Percentiles rank a stretch among this genome's conserved stretches.
Conservation (phyloP, 2,329 filamentous ascomycete genomes). For the Paecilomyces fulvus region DNA sequence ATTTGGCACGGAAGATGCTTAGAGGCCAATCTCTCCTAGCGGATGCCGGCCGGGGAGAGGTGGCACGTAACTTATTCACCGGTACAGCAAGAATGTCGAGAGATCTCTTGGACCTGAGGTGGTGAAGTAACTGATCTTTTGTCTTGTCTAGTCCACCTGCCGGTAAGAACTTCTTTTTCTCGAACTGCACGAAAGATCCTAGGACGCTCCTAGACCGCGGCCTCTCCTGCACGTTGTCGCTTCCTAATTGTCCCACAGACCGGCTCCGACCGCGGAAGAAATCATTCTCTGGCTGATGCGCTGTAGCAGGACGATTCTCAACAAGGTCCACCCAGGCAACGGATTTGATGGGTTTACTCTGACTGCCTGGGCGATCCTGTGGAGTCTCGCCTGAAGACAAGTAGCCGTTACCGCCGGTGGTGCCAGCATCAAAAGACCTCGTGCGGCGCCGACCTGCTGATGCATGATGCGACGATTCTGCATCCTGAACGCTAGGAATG, state of each 20-base stretch:
- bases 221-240: constrained; percentile 10
- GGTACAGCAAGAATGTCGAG: constrained; percentile 22
- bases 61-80: constrained; percentile 12
- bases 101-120: constrained; percentile 26
- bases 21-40: constrained; percentile 17
- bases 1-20: constrained; percentile 23
- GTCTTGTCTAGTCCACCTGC: constrained; percentile 16
- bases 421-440: constrained; percentile 16
- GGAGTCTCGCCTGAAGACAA: background rate
- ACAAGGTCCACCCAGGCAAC: background rate
- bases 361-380: constrained; percentile 2
- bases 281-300: constrained; percentile 5
- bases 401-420: background rate
- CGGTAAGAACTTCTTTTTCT: constrained; percentile 4
- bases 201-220: constrained; percentile 9
- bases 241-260: constrained; percentile 20
- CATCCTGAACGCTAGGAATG: constrained; percentile 8
- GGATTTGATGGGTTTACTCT: constrained; percentile 13
- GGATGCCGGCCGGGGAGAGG: constrained; percentile 7
- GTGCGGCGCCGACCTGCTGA: background rate
- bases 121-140: constrained; percentile 24
- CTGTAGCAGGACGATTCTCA: constrained; percentile 17
- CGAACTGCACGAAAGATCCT: constrained; percentile 5
- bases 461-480: background rate
- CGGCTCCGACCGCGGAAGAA: constrained; percentile 15